A percentile compares a stretch with the other conserved stretches of the same genome.
Evolutionary conservation across 257 asterid genomes (phyloP).

Genomic region (Solanum ossicruentum): DNA sequence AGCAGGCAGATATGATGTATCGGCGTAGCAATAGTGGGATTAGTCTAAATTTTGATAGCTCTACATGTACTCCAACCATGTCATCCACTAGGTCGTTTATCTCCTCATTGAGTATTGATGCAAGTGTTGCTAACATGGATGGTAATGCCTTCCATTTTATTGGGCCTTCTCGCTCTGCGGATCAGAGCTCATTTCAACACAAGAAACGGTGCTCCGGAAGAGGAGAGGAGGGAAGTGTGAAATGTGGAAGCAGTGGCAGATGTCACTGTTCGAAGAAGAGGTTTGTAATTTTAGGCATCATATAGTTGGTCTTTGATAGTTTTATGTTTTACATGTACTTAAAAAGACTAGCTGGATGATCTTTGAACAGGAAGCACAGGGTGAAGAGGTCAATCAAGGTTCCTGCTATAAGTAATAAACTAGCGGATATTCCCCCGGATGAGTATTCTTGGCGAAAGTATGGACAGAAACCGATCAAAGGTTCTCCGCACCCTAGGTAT

Average conservation of each 20-base stretch:
- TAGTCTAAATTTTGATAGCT: constrained; percentile 73
- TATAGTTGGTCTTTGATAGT: not conserved
- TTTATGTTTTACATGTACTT: not conserved
- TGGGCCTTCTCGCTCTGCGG: constrained; percentile 66
- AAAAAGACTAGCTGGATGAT: not conserved
- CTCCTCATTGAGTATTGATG: constrained; percentile 79
- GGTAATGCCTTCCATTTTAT: constrained; percentile 50
- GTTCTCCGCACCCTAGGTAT: constrained; percentile 78
- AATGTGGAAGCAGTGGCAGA: constrained; percentile 76
- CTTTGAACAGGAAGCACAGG: constrained; percentile 45
- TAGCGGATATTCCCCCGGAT: constrained; percentile 69
- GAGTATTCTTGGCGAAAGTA: constrained; percentile 78
- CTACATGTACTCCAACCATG: constrained; percentile 75
- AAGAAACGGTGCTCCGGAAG: constrained; percentile 66
- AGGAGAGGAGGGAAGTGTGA: constrained; percentile 81
- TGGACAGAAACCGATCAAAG: constrained; percentile 77
- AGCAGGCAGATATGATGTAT: constrained; percentile 44
- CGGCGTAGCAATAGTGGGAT: constrained; percentile 57
- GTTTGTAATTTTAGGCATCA: constrained; percentile 16
- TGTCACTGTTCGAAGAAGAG: constrained; percentile 95
- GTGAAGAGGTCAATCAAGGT: constrained; percentile 55
- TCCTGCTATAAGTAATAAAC: constrained; percentile 66
- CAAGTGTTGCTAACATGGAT: constrained; percentile 67
- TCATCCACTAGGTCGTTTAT: constrained; percentile 76
- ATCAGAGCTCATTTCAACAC: constrained; percentile 55